These are phyloP conservation scores for Elaeagnus macrophylla DNA, from an alignment of 306 rosid species.

Conservation along the genomic window DNA sequence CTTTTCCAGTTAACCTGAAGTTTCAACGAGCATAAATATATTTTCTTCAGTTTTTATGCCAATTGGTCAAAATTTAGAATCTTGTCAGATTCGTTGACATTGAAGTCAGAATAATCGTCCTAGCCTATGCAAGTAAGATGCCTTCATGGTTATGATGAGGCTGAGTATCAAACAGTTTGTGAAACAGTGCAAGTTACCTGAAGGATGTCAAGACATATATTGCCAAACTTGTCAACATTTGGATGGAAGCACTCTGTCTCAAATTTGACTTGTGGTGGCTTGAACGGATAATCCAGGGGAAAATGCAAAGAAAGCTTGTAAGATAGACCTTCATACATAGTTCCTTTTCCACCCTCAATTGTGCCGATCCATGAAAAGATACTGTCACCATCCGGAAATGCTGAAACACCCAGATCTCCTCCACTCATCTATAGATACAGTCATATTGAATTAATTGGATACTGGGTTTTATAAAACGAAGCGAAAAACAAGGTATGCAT, in stretches of 20 bases:
- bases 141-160: background rate
- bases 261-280: slow-evolving; percentile 89
- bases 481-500: too few species aligned
- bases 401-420: slow-evolving; percentile 93
- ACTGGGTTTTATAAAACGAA: too few species aligned
- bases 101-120: background rate
- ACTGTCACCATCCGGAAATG: slow-evolving; percentile 85
- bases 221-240: slow-evolving; percentile 92
- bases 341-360: slow-evolving; percentile 93
- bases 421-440: slow-evolving; percentile 62
- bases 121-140: background rate
- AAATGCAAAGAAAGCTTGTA: slow-evolving; percentile 84
- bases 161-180: background rate
- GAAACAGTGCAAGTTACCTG: too few species aligned
- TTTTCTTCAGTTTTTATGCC: background rate
- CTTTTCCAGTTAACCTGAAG: background rate
- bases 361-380: slow-evolving; percentile 94
- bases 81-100: background rate
- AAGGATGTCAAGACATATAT: slow-evolving; percentile 93
- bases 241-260: slow-evolving; percentile 97
- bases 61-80: background rate
- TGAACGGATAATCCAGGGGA: slow-evolving; percentile 86
- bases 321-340: slow-evolving; percentile 77
- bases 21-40: background rate
- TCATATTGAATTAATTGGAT: background rate